Conservation (phyloP, 2,329 filamentous ascomycete genomes). For the Juglanconis oblonga region DNA sequence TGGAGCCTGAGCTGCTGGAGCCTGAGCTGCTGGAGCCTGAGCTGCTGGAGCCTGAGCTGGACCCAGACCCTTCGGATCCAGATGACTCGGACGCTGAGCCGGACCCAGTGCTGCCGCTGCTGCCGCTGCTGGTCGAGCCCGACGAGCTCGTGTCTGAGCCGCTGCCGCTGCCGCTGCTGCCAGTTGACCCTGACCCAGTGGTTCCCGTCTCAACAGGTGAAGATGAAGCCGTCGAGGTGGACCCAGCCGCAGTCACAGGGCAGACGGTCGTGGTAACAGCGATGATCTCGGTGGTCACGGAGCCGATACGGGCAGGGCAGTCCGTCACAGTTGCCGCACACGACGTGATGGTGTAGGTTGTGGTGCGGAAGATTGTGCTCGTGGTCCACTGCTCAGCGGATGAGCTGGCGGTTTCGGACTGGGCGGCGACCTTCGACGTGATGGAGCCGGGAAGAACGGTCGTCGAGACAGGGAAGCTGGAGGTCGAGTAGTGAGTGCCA, state of each 20-base stretch:
- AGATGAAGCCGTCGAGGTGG: not conserved
- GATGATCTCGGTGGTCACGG: constrained; percentile 38
- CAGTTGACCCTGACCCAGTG: not conserved
- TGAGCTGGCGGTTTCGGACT: not conserved
- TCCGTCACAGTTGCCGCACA: constrained; percentile 43
- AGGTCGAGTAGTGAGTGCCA: constrained; percentile 30
- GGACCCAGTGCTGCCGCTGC: not conserved
- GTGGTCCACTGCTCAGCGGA: constrained; percentile 23
- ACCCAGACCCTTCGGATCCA: not conserved
- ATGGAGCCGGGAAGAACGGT: constrained; percentile 29
- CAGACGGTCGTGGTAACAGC: constrained; percentile 44
- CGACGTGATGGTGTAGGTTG: constrained; percentile 52
- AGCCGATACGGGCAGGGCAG: constrained; percentile 33
- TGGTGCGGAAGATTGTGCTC: constrained; percentile 39
- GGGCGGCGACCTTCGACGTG: not conserved
- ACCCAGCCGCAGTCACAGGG: constrained; percentile 26
- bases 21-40: too few species aligned
- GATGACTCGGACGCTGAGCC: not conserved
- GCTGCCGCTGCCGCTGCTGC: not conserved
- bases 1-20: not conserved
- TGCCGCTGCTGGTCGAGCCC: not conserved
- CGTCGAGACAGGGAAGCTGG: constrained; percentile 32
- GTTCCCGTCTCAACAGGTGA: constrained; percentile 6
- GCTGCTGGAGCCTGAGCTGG: constrained; percentile 1
- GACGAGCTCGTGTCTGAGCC: too few species aligned